Conservation (phyloP, 1,139 yeast species). For the Protomyces inundatus region DNA sequence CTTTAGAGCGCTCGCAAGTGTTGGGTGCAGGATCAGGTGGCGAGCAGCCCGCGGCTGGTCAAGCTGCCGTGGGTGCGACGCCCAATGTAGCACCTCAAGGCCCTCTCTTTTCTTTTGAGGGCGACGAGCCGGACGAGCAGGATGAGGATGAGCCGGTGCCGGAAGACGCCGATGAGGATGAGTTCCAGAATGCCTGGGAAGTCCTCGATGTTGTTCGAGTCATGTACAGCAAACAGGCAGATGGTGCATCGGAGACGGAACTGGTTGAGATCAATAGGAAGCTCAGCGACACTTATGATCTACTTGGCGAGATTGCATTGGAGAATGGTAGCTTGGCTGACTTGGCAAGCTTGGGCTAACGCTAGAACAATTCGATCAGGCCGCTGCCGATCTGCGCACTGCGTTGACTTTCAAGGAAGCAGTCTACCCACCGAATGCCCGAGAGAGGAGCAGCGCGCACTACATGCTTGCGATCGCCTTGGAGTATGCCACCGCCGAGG, state of each 20-base stretch:
- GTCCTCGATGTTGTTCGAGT: constrained; percentile 70
- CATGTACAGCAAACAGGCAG: constrained; percentile 50
- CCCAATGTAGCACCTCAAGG: not conserved
- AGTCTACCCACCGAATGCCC: constrained; percentile 47
- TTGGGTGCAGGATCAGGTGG: constrained; percentile 48
- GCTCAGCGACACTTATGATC: constrained; percentile 69
- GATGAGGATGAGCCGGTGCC: constrained; percentile 41
- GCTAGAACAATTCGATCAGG: constrained; percentile 65
- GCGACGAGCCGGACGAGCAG: constrained; percentile 39
- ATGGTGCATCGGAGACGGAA: constrained; percentile 31
- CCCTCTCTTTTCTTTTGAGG: constrained; percentile 31
- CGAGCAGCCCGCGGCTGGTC: not conserved
- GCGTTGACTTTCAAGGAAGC: constrained; percentile 54
- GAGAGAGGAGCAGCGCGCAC: constrained; percentile 70
- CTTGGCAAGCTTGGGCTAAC: not conserved
- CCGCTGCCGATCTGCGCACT: constrained; percentile 59
- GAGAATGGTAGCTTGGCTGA: constrained; percentile 50
- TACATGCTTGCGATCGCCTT: constrained; percentile 75
- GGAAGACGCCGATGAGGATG: constrained; percentile 52
- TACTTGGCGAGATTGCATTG: constrained; percentile 81
- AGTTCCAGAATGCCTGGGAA: constrained; percentile 85
- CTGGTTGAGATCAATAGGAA: constrained; percentile 42
- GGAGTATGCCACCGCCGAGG: constrained; percentile 60
- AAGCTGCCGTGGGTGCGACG: constrained; percentile 10
- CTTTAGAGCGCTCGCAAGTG: constrained; percentile 70